Base-by-base conservation (phyloP, 192 early-diverging fungal species). In the Coemansia reversa region DNA sequence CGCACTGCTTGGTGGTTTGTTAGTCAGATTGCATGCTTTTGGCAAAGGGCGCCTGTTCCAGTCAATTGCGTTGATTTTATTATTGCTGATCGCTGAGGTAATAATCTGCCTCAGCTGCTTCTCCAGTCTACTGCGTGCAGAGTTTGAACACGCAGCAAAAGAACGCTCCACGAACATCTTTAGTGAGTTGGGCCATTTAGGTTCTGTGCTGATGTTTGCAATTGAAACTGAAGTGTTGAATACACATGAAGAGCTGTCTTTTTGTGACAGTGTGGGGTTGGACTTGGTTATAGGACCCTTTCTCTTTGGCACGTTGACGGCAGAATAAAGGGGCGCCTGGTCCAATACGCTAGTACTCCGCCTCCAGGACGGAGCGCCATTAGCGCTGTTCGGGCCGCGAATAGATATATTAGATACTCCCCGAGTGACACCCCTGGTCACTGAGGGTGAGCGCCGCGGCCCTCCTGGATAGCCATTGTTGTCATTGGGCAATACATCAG, bases 51-150 rank as follows among this genome's bases (percentile, higher is more conserved):
- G 65, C 8, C 8, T 51, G 35, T 62, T 56, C 79, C 79, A 81
- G 57, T 81, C 63, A 54, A 72, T 69, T 1, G 1, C 61, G 16
- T 63, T n/a, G 7, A 81, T 45, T 64, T 81, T 81, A n/a, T 72
- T 72, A 74, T 81, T 81, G 42, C 32, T 72, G 18, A 48, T 53
- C 9, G 74, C 74, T 1, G 79, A 69, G 4, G 66, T 51, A 24
- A 81, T 72, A 2, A 81, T 81, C 66, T 81, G 79, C 42, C 69
- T 72, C 29, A 81, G 70, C 63, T 81, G 79, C 33, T 50, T 72
- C 39, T 81, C 79, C 8, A 81, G 67, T 1, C 29, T 24, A 11
- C 19, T 18, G 3, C 69, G 55, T 16, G 56, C 63, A 9, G 48
- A 45, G 6, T 45, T 20, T 6, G 73, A 63, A 45, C 79, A 76